Evolutionary conservation across 192 early-diverging fungal genomes (phyloP), one percentile per base, ranked within the genome.

Genomic region (Coemansia sp.): DNA sequence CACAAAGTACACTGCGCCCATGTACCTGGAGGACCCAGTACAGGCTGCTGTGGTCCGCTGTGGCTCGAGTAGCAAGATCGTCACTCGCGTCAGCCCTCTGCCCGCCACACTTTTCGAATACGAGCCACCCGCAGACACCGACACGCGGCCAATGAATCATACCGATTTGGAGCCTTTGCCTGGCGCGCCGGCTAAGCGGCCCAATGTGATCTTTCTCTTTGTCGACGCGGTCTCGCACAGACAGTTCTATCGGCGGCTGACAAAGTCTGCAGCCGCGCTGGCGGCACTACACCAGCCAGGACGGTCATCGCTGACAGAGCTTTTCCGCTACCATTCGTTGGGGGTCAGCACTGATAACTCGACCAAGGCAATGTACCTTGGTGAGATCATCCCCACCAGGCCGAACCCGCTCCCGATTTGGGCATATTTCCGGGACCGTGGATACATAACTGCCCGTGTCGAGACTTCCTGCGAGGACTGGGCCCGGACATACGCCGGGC

Each of bases 391-490:
- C 7, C 56, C 67, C 1, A 44, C 47, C 13, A 29, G 20, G 10
- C 52, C 19, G 30, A 75, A 77, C 17, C 37, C 56, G 13, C 50
- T 70, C 5, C 79, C 79, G 0, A 66, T 81, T 35, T 81, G 79
- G 79, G 78, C 75, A 19, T 61, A 81, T 33, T 81, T 67, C 37
- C 47, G 69, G 18, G 75, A 81, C 30, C 70, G 60, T 2, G 79
- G 79, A 0, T 81, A 77, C 23, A 66, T 81, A 19, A 77, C 79
- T 0, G 64, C 75, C 6, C 63, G 74, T 0, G 51, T 77, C 6
- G 74, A 81, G 39, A 60, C 72, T 20, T 58, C 67, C 2, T 81
- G 79, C 20, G 64, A 77, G 3, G 75, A 77, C 54, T 81, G 79
- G 77, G 57, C 67, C 27, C 61, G 58, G 10, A 61, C 70, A 16